Evolutionary conservation across 2,329 filamentous ascomycete species (phyloP).

Genomic region (Alternaria sp.): DNA sequence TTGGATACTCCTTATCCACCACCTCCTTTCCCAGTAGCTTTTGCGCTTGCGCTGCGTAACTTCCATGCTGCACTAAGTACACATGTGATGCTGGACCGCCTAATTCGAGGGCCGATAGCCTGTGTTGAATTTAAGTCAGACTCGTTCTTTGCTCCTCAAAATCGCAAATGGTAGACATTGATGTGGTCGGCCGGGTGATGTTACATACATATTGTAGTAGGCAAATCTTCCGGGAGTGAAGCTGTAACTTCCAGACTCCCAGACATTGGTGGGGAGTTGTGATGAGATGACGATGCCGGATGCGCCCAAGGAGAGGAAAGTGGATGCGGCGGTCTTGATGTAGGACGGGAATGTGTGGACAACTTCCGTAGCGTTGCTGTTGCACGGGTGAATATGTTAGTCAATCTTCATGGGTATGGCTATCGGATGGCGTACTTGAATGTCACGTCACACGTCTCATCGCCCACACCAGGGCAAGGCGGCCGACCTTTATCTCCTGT

Average conservation of each 20-base stretch:
- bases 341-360: conserved; percentile 67
- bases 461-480: conserved; percentile 40
- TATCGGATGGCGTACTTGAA: neutral
- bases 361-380: conserved; percentile 54
- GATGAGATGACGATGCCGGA: conserved; percentile 61
- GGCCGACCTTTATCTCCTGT: conserved; percentile 64
- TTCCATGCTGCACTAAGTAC: conserved; percentile 62
- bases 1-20: conserved; percentile 29
- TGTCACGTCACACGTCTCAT: neutral
- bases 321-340: conserved; percentile 60
- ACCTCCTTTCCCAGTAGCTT: conserved; percentile 19
- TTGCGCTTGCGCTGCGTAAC: conserved; percentile 57
- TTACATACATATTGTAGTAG: neutral
- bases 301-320: conserved; percentile 61
- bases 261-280: conserved; percentile 58
- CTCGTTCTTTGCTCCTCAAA: neutral
- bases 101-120: conserved; percentile 62
- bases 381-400: neutral
- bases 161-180: neutral
- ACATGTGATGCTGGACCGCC: conserved; percentile 25
- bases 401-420: neutral
- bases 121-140: conserved; percentile 44
- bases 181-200: neutral
- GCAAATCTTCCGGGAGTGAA: neutral
- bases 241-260: neutral